A percentile compares a stretch with the other conserved stretches of the same genome.
Conservation (phyloP, 192 early-diverging fungal species). For the Gryganskiella cystojenkinii region DNA sequence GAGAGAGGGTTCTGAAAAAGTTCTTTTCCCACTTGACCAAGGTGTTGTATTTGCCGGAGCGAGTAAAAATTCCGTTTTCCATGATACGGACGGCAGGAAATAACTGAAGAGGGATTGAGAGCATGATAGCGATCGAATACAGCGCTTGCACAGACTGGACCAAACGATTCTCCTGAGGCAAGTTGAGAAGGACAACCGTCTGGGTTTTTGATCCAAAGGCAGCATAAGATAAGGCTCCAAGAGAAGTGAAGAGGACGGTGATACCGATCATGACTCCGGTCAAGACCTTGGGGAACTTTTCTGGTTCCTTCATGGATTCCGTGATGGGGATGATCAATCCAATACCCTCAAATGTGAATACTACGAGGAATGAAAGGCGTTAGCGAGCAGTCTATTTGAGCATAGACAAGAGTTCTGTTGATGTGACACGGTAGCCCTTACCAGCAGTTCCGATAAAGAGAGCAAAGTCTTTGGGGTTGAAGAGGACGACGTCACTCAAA, state of each 20-base stretch:
- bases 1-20: slow-evolving; percentile 74
- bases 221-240: slow-evolving; percentile 87
- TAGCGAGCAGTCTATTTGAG: background rate
- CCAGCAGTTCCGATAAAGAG: slow-evolving; percentile 96
- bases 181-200: slow-evolving; percentile 89
- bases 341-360: slow-evolving; percentile 51
- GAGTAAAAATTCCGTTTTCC: slow-evolving; percentile 85
- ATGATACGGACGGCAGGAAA: slow-evolving; percentile 96
- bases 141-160: slow-evolving; percentile 82
- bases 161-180: slow-evolving; percentile 74
- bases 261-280: slow-evolving; percentile 82
- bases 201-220: slow-evolving; percentile 87
- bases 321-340: slow-evolving; percentile 79
- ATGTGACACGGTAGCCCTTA: slow-evolving; percentile 79
- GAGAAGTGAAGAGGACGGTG: slow-evolving; percentile 80
- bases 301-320: slow-evolving; percentile 91
- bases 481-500: slow-evolving; percentile 73
- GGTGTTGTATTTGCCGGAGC: slow-evolving; percentile 82
- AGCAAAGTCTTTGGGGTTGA: slow-evolving; percentile 86
- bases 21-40: slow-evolving; percentile 92
- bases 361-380: background rate
- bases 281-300: slow-evolving; percentile 87
- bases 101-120: slow-evolving; percentile 92
- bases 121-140: slow-evolving; percentile 92
- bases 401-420: no score